Percentiles rank a stretch among this genome's conserved stretches.
phyloP scores from a whole-genome alignment of 1,284 basidiomycete genomes.

The Melampsora abietis-canadensis region DNA sequence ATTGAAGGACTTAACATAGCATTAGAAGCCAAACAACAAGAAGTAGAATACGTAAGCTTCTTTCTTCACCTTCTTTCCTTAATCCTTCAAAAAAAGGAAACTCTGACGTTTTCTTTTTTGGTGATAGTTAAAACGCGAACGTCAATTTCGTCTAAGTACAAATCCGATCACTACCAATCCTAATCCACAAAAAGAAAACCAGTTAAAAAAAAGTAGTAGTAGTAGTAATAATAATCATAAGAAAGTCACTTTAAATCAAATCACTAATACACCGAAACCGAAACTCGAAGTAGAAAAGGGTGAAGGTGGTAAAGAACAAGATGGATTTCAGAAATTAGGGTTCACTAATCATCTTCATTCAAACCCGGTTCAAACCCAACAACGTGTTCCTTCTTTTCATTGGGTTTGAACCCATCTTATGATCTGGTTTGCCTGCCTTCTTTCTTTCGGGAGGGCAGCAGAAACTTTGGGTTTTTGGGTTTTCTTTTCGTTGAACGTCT shows the following conservation, averaged over 20 bases:
- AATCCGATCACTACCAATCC: background rate
- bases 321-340: background rate
- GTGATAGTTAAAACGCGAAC: background rate
- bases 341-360: background rate
- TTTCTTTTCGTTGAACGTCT: too few species aligned
- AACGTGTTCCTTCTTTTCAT: too few species aligned
- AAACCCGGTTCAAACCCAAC: background rate
- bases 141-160: background rate
- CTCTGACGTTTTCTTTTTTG: background rate
- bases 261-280: background rate
- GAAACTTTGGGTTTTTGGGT: too few species aligned
- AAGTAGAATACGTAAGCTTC: constrained; percentile 33
- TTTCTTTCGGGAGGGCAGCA: too few species aligned
- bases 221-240: too few species aligned
- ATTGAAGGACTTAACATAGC: constrained; percentile 46
- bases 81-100: background rate
- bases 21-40: constrained; percentile 47
- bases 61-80: background rate
- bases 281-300: background rate
- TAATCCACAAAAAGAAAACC: too few species aligned
- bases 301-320: background rate
- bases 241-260: background rate
- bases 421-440: too few species aligned
- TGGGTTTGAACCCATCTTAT: too few species aligned
- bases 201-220: background rate